phyloP scores from a whole-genome alignment of 2,329 filamentous ascomycete species.

The Fusarium ramigenum region DNA sequence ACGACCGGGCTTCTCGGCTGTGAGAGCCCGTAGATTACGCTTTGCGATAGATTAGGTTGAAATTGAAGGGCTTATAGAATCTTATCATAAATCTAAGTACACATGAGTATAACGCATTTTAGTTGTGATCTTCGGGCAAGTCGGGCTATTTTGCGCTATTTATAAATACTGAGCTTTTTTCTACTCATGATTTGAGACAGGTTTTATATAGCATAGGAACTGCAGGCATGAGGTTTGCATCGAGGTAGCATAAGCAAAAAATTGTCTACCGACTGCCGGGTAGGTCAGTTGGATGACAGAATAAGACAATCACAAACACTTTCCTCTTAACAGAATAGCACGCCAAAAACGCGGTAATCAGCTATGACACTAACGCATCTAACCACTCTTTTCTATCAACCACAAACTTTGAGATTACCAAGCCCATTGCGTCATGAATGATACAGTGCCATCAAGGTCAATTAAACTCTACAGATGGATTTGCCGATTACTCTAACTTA shows the following conservation, averaged over 20 bases:
- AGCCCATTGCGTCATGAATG: neutral
- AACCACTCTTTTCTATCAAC: fast-evolving
- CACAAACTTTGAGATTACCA: neutral
- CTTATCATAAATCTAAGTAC: no score
- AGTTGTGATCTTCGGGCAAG: no score
- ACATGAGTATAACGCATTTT: no score
- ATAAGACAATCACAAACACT: fast-evolving
- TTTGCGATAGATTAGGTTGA: fast-evolving
- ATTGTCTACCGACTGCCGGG: fast-evolving
- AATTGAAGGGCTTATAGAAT: no score
- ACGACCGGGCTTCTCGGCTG: fast-evolving
- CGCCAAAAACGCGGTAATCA: fast-evolving
- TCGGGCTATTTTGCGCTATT: no score
- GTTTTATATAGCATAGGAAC: neutral
- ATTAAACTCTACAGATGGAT: neutral
- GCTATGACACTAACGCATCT: fast-evolving
- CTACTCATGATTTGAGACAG: neutral
- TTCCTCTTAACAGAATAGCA: fast-evolving
- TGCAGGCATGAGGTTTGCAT: no score
- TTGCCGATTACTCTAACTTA: neutral
- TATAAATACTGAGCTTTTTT: no score
- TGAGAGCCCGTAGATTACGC: fast-evolving
- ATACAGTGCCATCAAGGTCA: neutral
- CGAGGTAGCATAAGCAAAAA: neutral
- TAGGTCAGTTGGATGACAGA: fast-evolving